Evolutionary conservation across 352 stramenopile species (phyloP), one percentile per base, ranked within the genome.

Genomic region (Paralagenidium karlingii): DNA sequence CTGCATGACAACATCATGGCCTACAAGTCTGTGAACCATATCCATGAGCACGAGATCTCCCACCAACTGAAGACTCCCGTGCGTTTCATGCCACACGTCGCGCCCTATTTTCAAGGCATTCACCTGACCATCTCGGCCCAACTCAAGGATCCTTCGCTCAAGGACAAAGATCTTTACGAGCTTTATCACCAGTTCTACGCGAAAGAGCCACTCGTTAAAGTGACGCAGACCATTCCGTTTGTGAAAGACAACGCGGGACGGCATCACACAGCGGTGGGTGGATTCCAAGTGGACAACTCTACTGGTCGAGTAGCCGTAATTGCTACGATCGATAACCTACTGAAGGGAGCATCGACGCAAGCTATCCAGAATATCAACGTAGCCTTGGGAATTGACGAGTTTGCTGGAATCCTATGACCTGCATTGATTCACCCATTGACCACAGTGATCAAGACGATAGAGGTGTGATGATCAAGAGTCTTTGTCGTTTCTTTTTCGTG

Each of bases 341-440:
- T 96, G 39, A 96, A 96, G 73, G 88, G 88, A 10, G 88, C 88
- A 3, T 86, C 85, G 30, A 94, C 81, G 3, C 88, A 97, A 60
- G 83, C 83, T 24, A 58, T 96, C 46, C 88, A 97, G 55, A 97
- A 96, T 64, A 94, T 97, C 56, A 97, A 97, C 57, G 50, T 96
- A 22, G 82, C 91, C 25, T 63, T 96, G 38, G 87, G 82, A 11
- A 71, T 96, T 21, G 71, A 92, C 25, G 88, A 97, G 45, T 83
- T 77, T 57, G 61, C 67, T 6, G 75, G 75, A 24, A 82, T 88
- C 32, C 49, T 63, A 8, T 33, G n/a, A 53, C 48, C 47, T 24
- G 18, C 29, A 29, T 32, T 40, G 16, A 13, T 25, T 25, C 6
- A 16, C 26, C 13, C 5, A 22, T n/a, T n/a, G n/a, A n/a, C n/a